Evolutionary conservation across 306 rosid species (phyloP), one percentile per base, ranked within the genome.

Genomic region (Dryas octopetala): DNA sequence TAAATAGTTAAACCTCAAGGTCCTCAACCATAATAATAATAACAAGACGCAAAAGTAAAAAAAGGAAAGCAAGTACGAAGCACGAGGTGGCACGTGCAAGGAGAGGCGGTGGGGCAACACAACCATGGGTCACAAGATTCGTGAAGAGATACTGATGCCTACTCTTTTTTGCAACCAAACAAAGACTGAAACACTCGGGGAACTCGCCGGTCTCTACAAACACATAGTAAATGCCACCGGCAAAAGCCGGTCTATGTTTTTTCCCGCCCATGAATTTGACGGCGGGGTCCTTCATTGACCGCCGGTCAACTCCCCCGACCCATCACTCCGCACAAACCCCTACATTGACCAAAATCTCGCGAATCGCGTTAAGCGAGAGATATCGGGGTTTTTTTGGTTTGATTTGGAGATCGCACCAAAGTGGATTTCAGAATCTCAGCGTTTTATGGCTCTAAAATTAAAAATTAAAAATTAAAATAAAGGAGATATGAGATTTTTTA

Each of bases 381-480:
- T 76, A 71, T 78, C 76, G 77, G 46, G 63, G 76, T 8, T 7
- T 3, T 1, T 16, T 9, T 3, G 48, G 66, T 78, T 75, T 76
- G 87, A 85, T 85, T 80, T 74, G 83, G 80, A 57, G 86, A 86
- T 83, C 85, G 73, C 88, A 78, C 85, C 82, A 71, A 83, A 87
- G 91, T 91, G 96, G 97, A 90, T 87, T 81, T 90, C 83, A 83
- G 95, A 91, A 94, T 91, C 96, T 82, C 90, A 83, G 89, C 85
- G 85, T 87, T 76, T 70, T 86, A 82, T 82, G 85, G 86, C 83
- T 60, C 38, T 78, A 66, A 76, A 79, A 82, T 73, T 38, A 57
- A 69, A 81, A 77, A 68, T 51, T 62, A 83, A 47, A 73, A 80
- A 70, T 44, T 58, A 75, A 72, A 47, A 46, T 61, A 82, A 80